phyloP scores from a whole-genome alignment of 768 basidiomycete genomes.

The Myochromella boudieri region DNA sequence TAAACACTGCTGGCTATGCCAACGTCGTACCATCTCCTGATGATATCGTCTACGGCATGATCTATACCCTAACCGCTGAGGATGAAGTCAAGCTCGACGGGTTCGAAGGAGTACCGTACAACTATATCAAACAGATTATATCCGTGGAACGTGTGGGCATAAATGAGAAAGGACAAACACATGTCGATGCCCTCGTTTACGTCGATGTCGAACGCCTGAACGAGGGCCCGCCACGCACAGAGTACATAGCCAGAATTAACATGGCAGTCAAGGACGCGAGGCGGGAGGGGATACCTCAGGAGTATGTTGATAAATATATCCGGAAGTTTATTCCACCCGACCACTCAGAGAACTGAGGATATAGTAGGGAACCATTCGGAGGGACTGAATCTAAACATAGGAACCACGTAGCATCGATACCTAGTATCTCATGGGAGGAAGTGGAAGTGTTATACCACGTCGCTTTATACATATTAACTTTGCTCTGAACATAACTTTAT shows the following conservation, averaged over 20 bases:
- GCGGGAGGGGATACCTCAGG: conserved; percentile 35
- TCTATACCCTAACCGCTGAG: conserved; percentile 36
- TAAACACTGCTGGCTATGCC: conserved; percentile 42
- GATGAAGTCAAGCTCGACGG: conserved; percentile 44
- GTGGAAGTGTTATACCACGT: too few species aligned
- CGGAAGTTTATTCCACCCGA: conserved; percentile 38
- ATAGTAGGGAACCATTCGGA: too few species aligned
- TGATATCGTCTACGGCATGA: conserved; percentile 27
- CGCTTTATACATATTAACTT: too few species aligned
- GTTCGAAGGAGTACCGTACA: conserved; percentile 37
- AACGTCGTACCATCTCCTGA: conserved; percentile 40
- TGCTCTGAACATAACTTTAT: too few species aligned
- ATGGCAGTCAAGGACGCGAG: conserved; percentile 42
- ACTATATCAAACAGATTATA: conserved; percentile 36
- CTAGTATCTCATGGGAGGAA: too few species aligned
- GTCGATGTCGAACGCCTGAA: conserved; percentile 33
- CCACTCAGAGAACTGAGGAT: conserved; percentile 2
- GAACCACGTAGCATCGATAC: too few species aligned
- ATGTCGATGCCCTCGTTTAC: conserved; percentile 37
- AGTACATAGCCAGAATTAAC: conserved; percentile 49
- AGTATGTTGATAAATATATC: conserved; percentile 44
- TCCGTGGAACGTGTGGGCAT: conserved; percentile 24
- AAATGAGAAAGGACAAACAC: neutral
- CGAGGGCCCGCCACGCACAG: conserved; percentile 32
- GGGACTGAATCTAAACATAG: too few species aligned